Percentiles rank a stretch among this genome's conserved stretches.
Evolutionary conservation across 1,284 basidiomycete species (phyloP).

Genomic region (Leccinum pallidistipes): DNA sequence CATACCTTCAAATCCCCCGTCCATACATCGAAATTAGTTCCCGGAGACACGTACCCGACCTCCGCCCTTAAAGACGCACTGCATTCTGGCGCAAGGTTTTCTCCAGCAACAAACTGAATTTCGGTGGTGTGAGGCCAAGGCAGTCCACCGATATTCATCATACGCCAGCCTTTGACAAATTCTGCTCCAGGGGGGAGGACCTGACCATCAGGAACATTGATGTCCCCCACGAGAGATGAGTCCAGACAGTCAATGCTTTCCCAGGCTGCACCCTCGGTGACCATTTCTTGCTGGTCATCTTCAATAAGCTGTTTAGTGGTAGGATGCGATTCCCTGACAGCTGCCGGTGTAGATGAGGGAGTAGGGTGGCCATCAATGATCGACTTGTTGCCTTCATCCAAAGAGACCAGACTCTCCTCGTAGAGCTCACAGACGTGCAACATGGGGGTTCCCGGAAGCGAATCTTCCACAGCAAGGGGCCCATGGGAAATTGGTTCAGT

Average conservation of each 20-base stretch:
- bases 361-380: constrained; percentile 20
- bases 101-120: constrained; percentile 70
- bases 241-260: constrained; percentile 31
- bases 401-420: constrained; percentile 3
- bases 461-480: background rate
- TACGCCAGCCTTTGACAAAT: constrained; percentile 80
- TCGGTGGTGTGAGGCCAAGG: constrained; percentile 72
- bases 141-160: constrained; percentile 60
- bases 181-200: constrained; percentile 79
- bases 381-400: constrained; percentile 10
- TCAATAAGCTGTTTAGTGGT: constrained; percentile 1
- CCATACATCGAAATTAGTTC: constrained; percentile 61
- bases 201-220: constrained; percentile 75
- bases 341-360: constrained; percentile 12
- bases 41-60: constrained; percentile 55
- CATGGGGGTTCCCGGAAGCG: background rate
- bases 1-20: constrained; percentile 72
- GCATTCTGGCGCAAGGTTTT: constrained; percentile 42
- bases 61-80: constrained; percentile 38
- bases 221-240: constrained; percentile 63
- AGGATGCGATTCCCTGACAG: background rate
- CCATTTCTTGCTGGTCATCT: constrained; percentile 2
- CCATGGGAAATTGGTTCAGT: background rate
- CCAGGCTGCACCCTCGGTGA: background rate
- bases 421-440: constrained; percentile 3